A percentile compares a stretch with the other conserved stretches of the same genome.
phyloP scores from a whole-genome alignment of 2,329 filamentous ascomycete genomes.

The Trichoderma sp. region DNA sequence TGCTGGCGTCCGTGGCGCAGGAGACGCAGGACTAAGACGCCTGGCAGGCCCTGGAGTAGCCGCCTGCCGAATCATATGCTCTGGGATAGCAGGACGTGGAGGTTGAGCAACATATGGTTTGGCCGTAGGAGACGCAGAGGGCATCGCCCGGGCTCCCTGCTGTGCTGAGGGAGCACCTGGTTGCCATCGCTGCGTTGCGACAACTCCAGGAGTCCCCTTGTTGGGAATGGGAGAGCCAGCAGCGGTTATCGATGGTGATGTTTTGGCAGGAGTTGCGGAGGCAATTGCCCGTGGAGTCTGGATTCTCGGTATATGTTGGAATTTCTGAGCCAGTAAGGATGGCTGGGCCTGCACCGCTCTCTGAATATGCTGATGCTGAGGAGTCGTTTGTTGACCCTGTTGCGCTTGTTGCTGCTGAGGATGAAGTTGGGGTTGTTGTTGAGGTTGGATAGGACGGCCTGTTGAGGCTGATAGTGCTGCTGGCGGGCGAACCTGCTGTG shows the following conservation, averaged over 20 bases:
- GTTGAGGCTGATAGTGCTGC: conserved; percentile 39
- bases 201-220: conserved; percentile 1
- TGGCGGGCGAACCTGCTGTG: conserved; percentile 34
- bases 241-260: conserved; percentile 26
- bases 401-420: conserved; percentile 24
- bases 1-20: conserved; percentile 40
- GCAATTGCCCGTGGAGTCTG: conserved; percentile 34
- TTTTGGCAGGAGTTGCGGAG: conserved; percentile 33
- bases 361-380: conserved; percentile 7
- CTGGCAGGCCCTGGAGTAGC: conserved; percentile 37
- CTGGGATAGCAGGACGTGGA: conserved; percentile 42
- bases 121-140: conserved; percentile 30
- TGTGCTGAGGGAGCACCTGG: conserved; percentile 33
- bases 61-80: conserved; percentile 44
- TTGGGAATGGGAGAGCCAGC: conserved; percentile 28
- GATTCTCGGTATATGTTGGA: conserved; percentile 20
- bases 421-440: conserved; percentile 27
- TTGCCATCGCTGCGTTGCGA: conserved; percentile 36
- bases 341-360: conserved; percentile 11
- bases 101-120: conserved; percentile 37
- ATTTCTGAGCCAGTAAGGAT: conserved; percentile 21
- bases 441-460: conserved; percentile 36
- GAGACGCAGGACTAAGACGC: conserved; percentile 34
- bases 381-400: not conserved
- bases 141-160: conserved; percentile 30